These are phyloP conservation scores for Cunninghamia lanceolata DNA, from an alignment of 75 land plant species.

Conservation along the genomic window DNA sequence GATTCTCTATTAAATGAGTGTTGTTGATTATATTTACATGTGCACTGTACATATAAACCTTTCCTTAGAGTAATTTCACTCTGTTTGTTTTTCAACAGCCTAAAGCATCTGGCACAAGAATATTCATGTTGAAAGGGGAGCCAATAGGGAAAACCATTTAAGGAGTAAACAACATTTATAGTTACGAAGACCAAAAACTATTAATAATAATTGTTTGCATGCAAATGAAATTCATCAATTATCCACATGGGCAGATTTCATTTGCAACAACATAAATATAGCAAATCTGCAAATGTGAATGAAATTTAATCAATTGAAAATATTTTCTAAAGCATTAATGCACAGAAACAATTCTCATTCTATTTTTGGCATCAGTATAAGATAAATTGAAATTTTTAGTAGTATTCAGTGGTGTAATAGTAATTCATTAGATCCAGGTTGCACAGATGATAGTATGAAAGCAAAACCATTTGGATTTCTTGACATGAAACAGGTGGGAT, in stretches of 20 bases:
- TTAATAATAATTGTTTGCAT: not conserved
- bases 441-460: not conserved
- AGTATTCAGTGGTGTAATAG: not conserved
- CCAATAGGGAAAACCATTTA: not conserved
- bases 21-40: not conserved
- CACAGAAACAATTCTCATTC: not conserved
- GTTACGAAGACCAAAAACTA: not conserved
- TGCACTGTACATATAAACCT: not conserved
- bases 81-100: not conserved
- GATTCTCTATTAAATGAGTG: not conserved
- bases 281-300: not conserved
- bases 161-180: not conserved
- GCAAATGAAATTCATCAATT: not conserved
- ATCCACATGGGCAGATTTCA: too few species aligned
- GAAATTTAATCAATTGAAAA: not conserved
- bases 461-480: not conserved
- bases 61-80: not conserved
- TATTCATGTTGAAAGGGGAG: not conserved
- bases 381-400: not conserved
- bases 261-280: not conserved
- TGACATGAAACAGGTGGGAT: conserved; percentile 30
- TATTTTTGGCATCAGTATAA: not conserved
- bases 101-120: not conserved
- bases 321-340: not conserved
- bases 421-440: not conserved